These are phyloP conservation scores for Leccinum disarticulatum DNA, from an alignment of 768 basidiomycete species.

Conservation along the genomic window DNA sequence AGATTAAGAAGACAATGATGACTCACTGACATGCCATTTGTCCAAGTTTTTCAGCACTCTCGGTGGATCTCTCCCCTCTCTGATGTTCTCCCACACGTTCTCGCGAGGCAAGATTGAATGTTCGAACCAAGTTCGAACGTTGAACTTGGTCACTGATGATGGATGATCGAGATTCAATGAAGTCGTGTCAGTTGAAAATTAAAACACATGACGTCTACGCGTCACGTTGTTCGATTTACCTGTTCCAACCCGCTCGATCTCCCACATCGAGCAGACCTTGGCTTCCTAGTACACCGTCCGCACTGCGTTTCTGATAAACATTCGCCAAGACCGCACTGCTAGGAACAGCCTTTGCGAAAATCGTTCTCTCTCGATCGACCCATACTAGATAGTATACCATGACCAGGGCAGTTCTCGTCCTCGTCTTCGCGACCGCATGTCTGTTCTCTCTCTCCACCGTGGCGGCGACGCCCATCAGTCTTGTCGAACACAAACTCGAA, in stretches of 20 bases:
- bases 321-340: neutral
- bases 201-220: neutral
- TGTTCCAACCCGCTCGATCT: neutral
- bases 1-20: neutral
- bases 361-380: neutral
- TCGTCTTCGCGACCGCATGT: slow-evolving; percentile 12
- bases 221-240: neutral
- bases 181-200: neutral
- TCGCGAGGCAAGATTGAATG: neutral
- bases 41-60: too few species aligned
- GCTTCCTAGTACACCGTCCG: neutral
- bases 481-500: neutral
- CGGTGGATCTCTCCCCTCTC: neutral
- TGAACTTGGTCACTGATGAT: too few species aligned
- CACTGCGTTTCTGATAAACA: slow-evolving; percentile 2
- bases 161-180: too few species aligned
- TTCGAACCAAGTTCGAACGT: neutral
- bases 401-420: neutral
- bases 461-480: neutral
- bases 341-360: neutral
- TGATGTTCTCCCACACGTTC: neutral
- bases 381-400: slow-evolving; percentile 4
- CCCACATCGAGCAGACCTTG: neutral
- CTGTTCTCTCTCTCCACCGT: slow-evolving; percentile 9
- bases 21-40: neutral